Percentiles rank a stretch among this genome's conserved stretches.
Conservation (phyloP, 768 basidiomycete genomes). For the Boletus tomentosulus region DNA sequence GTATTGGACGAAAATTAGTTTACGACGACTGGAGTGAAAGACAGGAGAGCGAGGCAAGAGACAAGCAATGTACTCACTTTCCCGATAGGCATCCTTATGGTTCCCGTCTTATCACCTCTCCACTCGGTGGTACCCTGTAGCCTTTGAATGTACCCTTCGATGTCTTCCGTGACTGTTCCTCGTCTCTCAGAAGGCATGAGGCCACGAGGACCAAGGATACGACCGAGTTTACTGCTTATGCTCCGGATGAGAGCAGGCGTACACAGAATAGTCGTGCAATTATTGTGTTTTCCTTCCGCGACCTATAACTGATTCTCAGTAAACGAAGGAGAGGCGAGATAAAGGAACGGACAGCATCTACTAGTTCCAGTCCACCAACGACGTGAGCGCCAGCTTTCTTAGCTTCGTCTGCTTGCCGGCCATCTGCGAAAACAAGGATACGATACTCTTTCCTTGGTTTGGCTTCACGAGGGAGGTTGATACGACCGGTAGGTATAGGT, state of each 20-base stretch:
- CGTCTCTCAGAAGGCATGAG: slow-evolving; percentile 94
- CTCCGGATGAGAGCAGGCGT: slow-evolving; percentile 73
- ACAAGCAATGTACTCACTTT: slow-evolving; percentile 44
- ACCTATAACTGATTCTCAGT: slow-evolving; percentile 43
- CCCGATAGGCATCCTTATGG: slow-evolving; percentile 78
- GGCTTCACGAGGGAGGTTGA: slow-evolving; percentile 78
- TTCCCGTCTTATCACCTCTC: slow-evolving; percentile 86
- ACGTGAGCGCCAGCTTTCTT: slow-evolving; percentile 83
- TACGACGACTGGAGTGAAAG: not conserved
- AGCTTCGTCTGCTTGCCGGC: slow-evolving; percentile 76
- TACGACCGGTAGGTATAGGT: slow-evolving; percentile 85
- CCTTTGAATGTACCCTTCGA: slow-evolving; percentile 74
- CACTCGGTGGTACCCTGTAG: slow-evolving; percentile 85
- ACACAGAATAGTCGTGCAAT: slow-evolving; percentile 75
- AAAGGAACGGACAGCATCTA: slow-evolving; percentile 66
- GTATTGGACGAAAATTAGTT: slow-evolving; percentile 5
- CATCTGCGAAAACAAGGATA: slow-evolving; percentile 93
- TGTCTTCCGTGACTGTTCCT: slow-evolving; percentile 90
- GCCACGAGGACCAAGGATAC: slow-evolving; percentile 83
- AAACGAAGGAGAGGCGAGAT: not conserved
- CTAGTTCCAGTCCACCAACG: slow-evolving; percentile 86
- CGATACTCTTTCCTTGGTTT: slow-evolving; percentile 67
- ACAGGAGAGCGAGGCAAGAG: not conserved
- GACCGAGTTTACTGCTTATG: slow-evolving; percentile 76
- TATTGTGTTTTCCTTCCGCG: slow-evolving; percentile 65